Evolutionary conservation across 2,329 filamentous ascomycete species (phyloP), one percentile per base, ranked within the genome.

Genomic region (Neofusicoccum sp.): DNA sequence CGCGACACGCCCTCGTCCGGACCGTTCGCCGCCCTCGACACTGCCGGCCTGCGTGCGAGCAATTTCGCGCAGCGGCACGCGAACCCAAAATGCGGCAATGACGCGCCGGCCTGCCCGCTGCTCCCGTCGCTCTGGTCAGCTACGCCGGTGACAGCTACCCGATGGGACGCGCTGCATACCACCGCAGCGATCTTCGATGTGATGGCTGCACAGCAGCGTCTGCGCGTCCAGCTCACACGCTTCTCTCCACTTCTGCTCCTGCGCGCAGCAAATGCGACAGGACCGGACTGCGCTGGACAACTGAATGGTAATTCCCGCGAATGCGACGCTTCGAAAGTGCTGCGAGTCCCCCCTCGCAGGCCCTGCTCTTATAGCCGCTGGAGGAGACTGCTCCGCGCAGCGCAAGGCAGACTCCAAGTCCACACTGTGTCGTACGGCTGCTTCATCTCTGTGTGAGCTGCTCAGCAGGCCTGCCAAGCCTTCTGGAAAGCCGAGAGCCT

Each of bases 161-260:
- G 36, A 54, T 22, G 50, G 36, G 36, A 54, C 52, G 37, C 52
- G 29, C 14, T 56, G 52, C 52, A 56, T 52, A 37, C 33, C 28
- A 6, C 37, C 49, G 47, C 49, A 28, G 52, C 52, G 52, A 56
- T 56, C 52, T 43, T 56, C 52, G 39, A 56, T 56, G 52, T 22
- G 37, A 44, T 56, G 41, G 52, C 52, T 54, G 52, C 52, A 44
- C 52, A 56, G 39, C 52, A 56, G 52, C 12, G 29, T 16, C 29
- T 56, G 52, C 52, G 37, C 52, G 37, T 56, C 52, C 52, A 56
- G 29, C 52, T 43, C 52, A 56, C 52, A 41, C 39, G 37, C 34
- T 31, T 37, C 37, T 12, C 28, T 56, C 52, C 36, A 29, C 52
- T 56, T 56, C 14, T 29, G 39, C 28, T 44, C 37, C 6, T 44